Evolutionary conservation across 164 flowering plant genomes (phyloP).

Genomic region (Amborella trichopoda): DNA sequence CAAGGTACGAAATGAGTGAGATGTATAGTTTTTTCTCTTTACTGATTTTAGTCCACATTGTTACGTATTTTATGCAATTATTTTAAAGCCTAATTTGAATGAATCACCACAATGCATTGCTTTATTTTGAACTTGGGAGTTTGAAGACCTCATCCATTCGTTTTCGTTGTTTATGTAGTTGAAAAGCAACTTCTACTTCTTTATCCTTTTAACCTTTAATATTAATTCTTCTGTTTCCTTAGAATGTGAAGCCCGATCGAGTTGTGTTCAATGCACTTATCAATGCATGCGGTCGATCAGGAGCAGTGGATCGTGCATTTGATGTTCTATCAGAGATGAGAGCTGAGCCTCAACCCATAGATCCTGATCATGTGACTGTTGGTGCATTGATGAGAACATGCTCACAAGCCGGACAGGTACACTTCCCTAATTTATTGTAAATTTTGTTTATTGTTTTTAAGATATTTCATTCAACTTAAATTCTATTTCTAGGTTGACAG

Average conservation of each 20-base stretch:
- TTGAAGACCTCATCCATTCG: no score
- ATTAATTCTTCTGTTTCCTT: constrained; percentile 46
- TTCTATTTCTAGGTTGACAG: constrained; percentile 54
- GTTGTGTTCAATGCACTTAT: constrained; percentile 97
- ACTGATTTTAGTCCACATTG: no score
- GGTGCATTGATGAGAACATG: constrained; percentile 92
- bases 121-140: not conserved
- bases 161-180: no score
- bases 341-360: constrained; percentile 58
- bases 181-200: no score
- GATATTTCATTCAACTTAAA: not conserved
- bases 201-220: constrained; percentile 1
- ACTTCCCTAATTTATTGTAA: not conserved
- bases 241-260: constrained; percentile 97
- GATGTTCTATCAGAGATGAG: constrained; percentile 92
- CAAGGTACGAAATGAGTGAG: constrained; percentile 40
- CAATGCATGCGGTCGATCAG: constrained; percentile 91
- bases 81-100: no score
- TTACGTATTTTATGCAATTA: no score
- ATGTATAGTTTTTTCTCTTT: not conserved
- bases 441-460: not conserved
- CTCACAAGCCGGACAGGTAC: constrained; percentile 73
- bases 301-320: constrained; percentile 97
- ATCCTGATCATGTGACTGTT: constrained; percentile 86
- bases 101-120: no score